Evolutionary conservation across 192 early-diverging fungal species (phyloP).

Genomic region (Podochytrium sp.): DNA sequence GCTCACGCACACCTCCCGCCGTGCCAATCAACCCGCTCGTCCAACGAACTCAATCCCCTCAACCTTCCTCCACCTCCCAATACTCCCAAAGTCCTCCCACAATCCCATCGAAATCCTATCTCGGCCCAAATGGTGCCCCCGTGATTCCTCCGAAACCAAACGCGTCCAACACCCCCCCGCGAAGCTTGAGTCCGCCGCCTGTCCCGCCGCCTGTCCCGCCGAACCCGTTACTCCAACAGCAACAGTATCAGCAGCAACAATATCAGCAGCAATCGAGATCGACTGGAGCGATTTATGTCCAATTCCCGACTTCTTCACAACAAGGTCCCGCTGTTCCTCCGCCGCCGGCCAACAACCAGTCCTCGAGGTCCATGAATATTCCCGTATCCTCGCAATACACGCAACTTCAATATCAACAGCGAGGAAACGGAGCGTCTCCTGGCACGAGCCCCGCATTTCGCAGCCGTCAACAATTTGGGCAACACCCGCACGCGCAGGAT

Average conservation of each 20-base stretch:
- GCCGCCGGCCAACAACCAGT: not conserved
- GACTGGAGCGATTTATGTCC: not conserved
- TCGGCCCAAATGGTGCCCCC: not conserved
- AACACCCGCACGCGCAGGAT: not conserved
- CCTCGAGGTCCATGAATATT: not conserved
- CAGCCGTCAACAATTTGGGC: not conserved
- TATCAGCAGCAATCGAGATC: too few species aligned
- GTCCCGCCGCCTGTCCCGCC: constrained; percentile 16
- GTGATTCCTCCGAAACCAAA: constrained; percentile 6
- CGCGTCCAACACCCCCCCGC: not conserved
- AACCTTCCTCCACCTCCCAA: not conserved
- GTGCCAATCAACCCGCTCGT: constrained; percentile 24
- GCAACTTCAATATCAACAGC: not conserved
- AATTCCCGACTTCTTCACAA: not conserved
- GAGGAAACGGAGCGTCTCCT: not conserved
- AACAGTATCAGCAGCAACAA: not conserved
- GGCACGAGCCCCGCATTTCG: not conserved
- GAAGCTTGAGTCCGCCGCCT: not conserved
- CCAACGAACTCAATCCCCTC: not conserved
- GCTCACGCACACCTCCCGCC: constrained; percentile 40
- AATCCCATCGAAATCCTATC: constrained; percentile 8
- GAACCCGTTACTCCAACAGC: constrained; percentile 14
- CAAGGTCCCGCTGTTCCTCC: not conserved
- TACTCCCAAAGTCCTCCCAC: not conserved
- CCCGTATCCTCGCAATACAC: not conserved